These are phyloP conservation scores for Geranomyces michiganensis DNA, from an alignment of 192 early-diverging fungal genomes.

Conservation along the genomic window DNA sequence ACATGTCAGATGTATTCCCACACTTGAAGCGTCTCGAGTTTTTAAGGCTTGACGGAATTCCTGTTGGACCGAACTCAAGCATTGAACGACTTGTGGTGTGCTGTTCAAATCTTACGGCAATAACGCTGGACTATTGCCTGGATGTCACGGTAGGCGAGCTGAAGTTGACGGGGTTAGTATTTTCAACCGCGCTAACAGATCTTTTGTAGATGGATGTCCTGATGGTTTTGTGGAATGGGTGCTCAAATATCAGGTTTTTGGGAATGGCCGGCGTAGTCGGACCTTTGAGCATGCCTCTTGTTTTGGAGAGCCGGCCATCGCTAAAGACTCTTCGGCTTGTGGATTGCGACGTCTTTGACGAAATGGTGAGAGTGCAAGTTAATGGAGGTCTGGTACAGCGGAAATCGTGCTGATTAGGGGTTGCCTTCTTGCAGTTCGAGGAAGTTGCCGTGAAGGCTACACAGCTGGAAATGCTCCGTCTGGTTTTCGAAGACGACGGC, in stretches of 20 bases:
- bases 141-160: conserved; percentile 25
- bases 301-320: conserved; percentile 29
- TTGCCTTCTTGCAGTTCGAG: conserved; percentile 24
- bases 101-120: conserved; percentile 41
- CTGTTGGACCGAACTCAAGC: conserved; percentile 39
- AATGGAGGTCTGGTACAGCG: too few species aligned
- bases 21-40: conserved; percentile 40
- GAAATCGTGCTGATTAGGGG: neutral
- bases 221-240: conserved; percentile 47
- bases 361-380: conserved; percentile 37
- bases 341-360: conserved; percentile 56
- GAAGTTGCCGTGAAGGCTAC: conserved; percentile 34
- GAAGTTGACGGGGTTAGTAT: neutral
- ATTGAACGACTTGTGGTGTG: conserved; percentile 27
- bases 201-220: conserved; percentile 44
- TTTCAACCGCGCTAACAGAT: neutral
- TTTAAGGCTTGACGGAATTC: conserved; percentile 51
- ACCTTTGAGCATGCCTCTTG: conserved; percentile 10
- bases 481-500: conserved; percentile 57
- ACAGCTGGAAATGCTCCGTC: conserved; percentile 44
- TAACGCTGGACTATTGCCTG: conserved; percentile 57
- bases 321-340: conserved; percentile 52
- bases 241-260: conserved; percentile 42
- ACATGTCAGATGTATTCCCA: conserved; percentile 40
- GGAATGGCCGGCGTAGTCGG: conserved; percentile 54